These are phyloP conservation scores for Coniophora puteana DNA, from an alignment of 1,284 basidiomycete genomes.

Conservation along the genomic window DNA sequence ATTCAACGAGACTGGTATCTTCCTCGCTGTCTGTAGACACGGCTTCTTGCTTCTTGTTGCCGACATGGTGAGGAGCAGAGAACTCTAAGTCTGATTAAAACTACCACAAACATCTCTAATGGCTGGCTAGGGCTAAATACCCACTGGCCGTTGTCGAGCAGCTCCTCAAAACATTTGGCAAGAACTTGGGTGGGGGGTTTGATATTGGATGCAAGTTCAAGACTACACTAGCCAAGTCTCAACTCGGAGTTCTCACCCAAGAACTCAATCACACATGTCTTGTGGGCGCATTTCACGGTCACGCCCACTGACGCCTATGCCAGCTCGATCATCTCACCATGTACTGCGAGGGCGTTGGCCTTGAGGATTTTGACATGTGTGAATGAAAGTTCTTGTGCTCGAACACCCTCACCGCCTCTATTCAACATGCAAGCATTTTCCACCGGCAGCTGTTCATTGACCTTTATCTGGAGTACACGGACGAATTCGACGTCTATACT, in stretches of 20 bases:
- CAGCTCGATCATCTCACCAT: slow-evolving; percentile 9
- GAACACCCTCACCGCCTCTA: background rate
- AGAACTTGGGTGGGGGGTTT: slow-evolving; percentile 22
- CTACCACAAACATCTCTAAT: background rate
- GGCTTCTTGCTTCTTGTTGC: slow-evolving; percentile 16
- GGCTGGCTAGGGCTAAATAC: slow-evolving; percentile 33
- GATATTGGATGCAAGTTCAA: slow-evolving; percentile 17
- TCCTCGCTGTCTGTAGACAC: slow-evolving; percentile 24
- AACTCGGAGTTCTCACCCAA: slow-evolving; percentile 7
- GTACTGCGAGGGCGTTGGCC: slow-evolving; percentile 1
- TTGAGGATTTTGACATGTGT: slow-evolving; percentile 3
- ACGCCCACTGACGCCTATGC: slow-evolving; percentile 10
- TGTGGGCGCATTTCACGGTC: slow-evolving; percentile 14
- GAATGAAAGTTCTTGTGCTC: slow-evolving; percentile 2
- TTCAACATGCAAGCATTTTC: slow-evolving; percentile 3
- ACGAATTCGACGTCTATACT: slow-evolving; percentile 1
- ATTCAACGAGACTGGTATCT: slow-evolving; percentile 26
- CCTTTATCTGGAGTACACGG: slow-evolving; percentile 2
- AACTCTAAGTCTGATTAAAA: slow-evolving; percentile 18
- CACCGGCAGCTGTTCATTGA: background rate
- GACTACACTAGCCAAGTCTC: slow-evolving; percentile 10
- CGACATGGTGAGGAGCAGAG: slow-evolving; percentile 29
- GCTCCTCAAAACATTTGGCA: slow-evolving; percentile 22
- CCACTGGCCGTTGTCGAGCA: slow-evolving; percentile 22
- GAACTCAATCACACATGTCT: slow-evolving; percentile 4